Evolutionary conservation across 2,329 filamentous ascomycete species (phyloP).

Genomic region (Colletotrichum limetticola): DNA sequence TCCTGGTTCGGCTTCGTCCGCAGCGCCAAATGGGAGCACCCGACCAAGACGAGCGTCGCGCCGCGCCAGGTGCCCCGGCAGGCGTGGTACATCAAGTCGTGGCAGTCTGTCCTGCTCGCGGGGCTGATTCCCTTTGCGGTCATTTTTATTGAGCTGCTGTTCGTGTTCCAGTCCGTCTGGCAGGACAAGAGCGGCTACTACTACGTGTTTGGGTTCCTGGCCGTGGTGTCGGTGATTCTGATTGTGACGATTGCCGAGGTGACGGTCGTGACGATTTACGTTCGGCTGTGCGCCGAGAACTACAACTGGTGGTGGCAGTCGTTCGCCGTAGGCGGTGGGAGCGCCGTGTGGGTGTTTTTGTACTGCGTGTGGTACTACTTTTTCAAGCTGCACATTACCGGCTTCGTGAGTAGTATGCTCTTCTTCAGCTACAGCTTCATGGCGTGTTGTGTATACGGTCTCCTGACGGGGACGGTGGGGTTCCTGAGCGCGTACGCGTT

Average conservation of each 20-base stretch:
- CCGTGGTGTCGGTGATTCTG: conserved; percentile 77
- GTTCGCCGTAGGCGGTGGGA: conserved; percentile 81
- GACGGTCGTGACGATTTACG: conserved; percentile 84
- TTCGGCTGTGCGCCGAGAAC: conserved; percentile 86
- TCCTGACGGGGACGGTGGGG: conserved; percentile 85
- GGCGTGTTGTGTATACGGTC: conserved; percentile 82
- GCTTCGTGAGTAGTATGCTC: conserved; percentile 80
- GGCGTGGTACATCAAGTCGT: conserved; percentile 77
- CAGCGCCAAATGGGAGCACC: conserved; percentile 79
- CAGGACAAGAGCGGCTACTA: conserved; percentile 93
- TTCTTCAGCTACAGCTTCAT: conserved; percentile 90
- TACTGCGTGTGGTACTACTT: conserved; percentile 90
- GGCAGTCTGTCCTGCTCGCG: conserved; percentile 74
- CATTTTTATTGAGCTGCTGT: conserved; percentile 87
- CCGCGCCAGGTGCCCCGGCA: conserved; percentile 80
- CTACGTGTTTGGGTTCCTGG: conserved; percentile 89
- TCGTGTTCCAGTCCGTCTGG: conserved; percentile 89
- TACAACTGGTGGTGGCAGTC: conserved; percentile 95
- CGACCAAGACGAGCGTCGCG: conserved; percentile 79
- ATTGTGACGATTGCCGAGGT: conserved; percentile 84
- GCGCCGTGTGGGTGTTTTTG: conserved; percentile 82
- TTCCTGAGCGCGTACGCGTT: conserved; percentile 88
- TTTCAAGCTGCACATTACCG: conserved; percentile 82
- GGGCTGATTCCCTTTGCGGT: conserved; percentile 87
- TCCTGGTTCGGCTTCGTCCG: conserved; percentile 80